Percentiles rank a stretch among this genome's conserved stretches.
Conservation (phyloP, 2,329 filamentous ascomycete species). For the Basipetospora sp. region DNA sequence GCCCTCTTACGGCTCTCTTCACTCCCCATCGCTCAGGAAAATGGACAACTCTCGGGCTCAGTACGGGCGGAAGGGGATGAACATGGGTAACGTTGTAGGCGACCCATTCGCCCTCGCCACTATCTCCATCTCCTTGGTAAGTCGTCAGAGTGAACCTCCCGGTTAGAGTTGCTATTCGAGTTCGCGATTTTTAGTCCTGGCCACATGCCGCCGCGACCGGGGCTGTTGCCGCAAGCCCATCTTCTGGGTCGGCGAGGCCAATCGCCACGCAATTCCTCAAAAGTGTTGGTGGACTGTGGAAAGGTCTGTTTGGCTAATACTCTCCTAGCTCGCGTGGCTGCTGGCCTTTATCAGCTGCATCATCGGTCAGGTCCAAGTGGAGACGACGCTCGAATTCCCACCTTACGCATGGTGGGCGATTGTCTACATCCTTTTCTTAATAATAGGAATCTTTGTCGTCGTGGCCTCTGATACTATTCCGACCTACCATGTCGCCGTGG, state of each 20-base stretch:
- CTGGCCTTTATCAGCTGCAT: constrained; percentile 82
- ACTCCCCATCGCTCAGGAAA: constrained; percentile 63
- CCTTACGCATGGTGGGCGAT: constrained; percentile 88
- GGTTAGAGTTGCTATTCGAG: background rate
- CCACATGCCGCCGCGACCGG: no score
- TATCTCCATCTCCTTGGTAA: constrained; percentile 76
- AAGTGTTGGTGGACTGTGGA: background rate
- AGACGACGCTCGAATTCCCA: constrained; percentile 41
- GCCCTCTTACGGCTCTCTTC: constrained; percentile 59
- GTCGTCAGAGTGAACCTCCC: no score
- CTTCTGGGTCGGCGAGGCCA: no score
- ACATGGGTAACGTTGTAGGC: constrained; percentile 77
- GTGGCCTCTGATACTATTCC: constrained; percentile 72
- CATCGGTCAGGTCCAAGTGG: constrained; percentile 43
- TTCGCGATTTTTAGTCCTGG: background rate
- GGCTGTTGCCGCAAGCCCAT: no score
- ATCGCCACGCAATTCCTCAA: no score
- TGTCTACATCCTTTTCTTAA: constrained; percentile 72
- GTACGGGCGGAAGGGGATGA: constrained; percentile 47
- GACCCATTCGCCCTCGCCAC: constrained; percentile 94
- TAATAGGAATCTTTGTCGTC: constrained; percentile 64
- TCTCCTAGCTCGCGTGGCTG: constrained; percentile 71
- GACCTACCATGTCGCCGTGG: constrained; percentile 82
- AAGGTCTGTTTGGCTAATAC: constrained; percentile 10
- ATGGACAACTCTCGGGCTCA: constrained; percentile 55